Evolutionary conservation across 139 green algal genomes (phyloP).

Genomic region (Penium margaritaceum): DNA sequence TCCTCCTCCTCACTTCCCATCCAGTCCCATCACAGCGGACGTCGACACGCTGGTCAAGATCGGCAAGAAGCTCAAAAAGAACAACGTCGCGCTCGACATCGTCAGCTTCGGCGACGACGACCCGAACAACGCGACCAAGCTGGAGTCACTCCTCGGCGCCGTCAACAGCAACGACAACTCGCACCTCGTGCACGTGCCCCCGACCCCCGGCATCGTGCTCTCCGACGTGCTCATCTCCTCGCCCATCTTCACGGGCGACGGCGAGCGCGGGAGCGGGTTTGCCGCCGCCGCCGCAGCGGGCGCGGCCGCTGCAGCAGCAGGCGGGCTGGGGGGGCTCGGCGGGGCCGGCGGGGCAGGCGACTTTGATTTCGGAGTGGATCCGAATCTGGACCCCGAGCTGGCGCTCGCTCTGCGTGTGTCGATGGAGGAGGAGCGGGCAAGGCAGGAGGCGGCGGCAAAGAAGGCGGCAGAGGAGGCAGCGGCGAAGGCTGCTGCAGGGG

Average conservation of each 20-base stretch:
- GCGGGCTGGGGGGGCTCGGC: slow-evolving; percentile 3
- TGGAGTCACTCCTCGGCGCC: slow-evolving; percentile 80
- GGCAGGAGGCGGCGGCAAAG: slow-evolving; percentile 64
- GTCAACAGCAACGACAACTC: slow-evolving; percentile 91
- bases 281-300: slow-evolving; percentile 39
- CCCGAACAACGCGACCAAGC: slow-evolving; percentile 66
- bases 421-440: slow-evolving; percentile 89
- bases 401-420: slow-evolving; percentile 82
- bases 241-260: slow-evolving; percentile 75
- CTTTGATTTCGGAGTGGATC: slow-evolving; percentile 94
- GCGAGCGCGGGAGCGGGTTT: slow-evolving; percentile 54
- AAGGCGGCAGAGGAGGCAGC: slow-evolving; percentile 19
- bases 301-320: slow-evolving; percentile 42
- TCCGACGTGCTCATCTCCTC: slow-evolving; percentile 76
- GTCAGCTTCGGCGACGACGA: slow-evolving; percentile 85
- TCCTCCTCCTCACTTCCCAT: no score
- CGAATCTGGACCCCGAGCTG: slow-evolving; percentile 94
- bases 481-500: no score
- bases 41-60: slow-evolving; percentile 77
- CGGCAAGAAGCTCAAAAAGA: slow-evolving; percentile 99
- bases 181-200: slow-evolving; percentile 81
- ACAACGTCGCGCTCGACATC: slow-evolving; percentile 96
- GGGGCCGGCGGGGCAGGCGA: no score
- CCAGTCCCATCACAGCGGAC: slow-evolving; percentile 65
- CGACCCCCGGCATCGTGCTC: slow-evolving; percentile 45